Percentiles rank a stretch among this genome's conserved stretches.
These are phyloP conservation scores for Paramecium octaurelia DNA, from an alignment of 73 alveolate species.

Conservation along the genomic window DNA sequence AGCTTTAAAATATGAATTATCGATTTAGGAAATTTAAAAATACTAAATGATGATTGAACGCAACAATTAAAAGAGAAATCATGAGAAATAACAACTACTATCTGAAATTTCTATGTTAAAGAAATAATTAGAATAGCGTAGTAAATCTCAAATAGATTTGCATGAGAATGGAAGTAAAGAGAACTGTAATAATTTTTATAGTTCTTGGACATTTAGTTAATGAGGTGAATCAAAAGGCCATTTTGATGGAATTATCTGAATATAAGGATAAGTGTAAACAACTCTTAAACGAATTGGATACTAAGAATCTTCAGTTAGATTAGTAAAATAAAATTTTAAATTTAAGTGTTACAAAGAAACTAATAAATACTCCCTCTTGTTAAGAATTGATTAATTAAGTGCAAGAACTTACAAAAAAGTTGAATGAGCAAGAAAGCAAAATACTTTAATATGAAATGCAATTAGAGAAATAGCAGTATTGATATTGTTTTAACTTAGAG, in stretches of 20 bases:
- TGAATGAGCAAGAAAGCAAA: not conserved
- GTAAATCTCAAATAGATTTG: constrained; percentile 23
- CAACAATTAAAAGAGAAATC: constrained; percentile 3
- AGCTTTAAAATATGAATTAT: constrained; percentile 3
- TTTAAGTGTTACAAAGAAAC: constrained; percentile 34
- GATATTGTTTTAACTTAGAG: not conserved
- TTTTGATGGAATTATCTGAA: not conserved
- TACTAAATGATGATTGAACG: constrained; percentile 17
- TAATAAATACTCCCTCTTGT: not conserved
- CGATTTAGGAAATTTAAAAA: constrained; percentile 15
- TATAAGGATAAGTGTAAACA: constrained; percentile 6
- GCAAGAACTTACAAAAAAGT: not conserved
- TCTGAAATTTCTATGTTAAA: not conserved
- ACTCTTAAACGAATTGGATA: not conserved
- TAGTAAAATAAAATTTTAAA: not conserved
- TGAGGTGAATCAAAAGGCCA: not conserved
- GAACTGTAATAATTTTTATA: not conserved
- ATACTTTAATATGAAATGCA: not conserved
- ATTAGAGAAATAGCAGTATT: not conserved
- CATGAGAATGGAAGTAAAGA: constrained; percentile 21
- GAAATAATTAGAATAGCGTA: constrained; percentile 4
- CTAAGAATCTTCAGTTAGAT: constrained; percentile 32
- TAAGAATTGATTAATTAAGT: not conserved
- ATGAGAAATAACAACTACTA: constrained; percentile 15
- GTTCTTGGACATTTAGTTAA: constrained; percentile 32